Conservation (phyloP, 306 rosid species). For the Cucumis melo region DNA sequence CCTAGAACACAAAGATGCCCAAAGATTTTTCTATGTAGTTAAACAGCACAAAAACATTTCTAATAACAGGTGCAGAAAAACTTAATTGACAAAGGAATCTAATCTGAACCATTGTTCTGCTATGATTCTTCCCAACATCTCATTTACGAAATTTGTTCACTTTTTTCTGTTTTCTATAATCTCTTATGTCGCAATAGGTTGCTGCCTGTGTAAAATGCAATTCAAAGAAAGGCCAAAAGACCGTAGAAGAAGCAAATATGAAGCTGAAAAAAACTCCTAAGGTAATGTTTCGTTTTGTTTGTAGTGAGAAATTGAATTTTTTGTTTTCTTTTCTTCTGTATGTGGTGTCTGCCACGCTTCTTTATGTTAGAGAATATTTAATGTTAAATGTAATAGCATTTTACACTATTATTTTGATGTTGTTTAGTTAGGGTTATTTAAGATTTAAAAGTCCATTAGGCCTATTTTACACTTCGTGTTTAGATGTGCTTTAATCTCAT, state of each 20-base stretch:
- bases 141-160: background rate
- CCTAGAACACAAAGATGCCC: background rate
- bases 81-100: background rate
- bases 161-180: background rate
- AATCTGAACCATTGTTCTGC: background rate
- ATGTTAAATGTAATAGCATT: no score
- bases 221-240: constrained; percentile 70
- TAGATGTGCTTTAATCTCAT: no score
- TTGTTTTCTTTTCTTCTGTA: background rate
- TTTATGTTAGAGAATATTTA: no score
- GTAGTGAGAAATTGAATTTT: background rate
- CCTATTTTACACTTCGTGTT: no score
- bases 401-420: no score
- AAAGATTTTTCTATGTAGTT: background rate
- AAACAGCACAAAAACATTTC: background rate
- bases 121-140: background rate
- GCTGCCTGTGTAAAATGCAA: constrained; percentile 84
- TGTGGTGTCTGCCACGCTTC: background rate
- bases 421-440: no score
- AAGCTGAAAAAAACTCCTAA: constrained; percentile 63
- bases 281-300: constrained; percentile 24
- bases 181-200: constrained; percentile 39
- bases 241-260: constrained; percentile 80
- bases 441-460: no score
- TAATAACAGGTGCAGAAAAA: background rate